phyloP scores from a whole-genome alignment of 2,329 filamentous ascomycete species.

The Scedosporium dehoogii region DNA sequence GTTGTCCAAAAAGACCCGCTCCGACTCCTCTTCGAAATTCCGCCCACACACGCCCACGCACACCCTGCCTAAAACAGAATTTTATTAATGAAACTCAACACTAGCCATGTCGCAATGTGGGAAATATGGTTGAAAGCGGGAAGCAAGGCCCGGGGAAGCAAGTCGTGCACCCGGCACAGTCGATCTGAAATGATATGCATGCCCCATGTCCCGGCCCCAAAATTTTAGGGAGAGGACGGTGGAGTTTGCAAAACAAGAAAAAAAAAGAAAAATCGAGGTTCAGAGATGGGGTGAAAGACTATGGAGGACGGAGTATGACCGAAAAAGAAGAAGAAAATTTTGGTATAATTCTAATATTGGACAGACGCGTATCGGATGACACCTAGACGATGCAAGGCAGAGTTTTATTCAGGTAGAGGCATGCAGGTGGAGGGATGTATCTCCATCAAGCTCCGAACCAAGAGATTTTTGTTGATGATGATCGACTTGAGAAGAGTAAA shows the following conservation, averaged over 20 bases:
- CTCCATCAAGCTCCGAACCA: neutral
- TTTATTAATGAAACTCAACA: conserved; percentile 4
- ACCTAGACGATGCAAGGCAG: neutral
- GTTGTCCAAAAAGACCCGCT: neutral
- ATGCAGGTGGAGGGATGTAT: neutral
- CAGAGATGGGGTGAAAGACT: neutral
- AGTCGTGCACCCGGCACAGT: conserved; percentile 4
- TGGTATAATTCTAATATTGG: neutral
- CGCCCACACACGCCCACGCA: neutral
- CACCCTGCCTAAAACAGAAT: neutral
- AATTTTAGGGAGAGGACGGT: neutral
- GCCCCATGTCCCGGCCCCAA: neutral
- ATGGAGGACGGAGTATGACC: too few species aligned
- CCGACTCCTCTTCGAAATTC: neutral
- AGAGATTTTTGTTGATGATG: too few species aligned
- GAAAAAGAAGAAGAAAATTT: too few species aligned
- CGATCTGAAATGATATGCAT: conserved; percentile 6
- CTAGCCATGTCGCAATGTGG: conserved; percentile 2
- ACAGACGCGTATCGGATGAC: neutral
- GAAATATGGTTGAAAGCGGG: conserved; percentile 6
- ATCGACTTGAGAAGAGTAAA: too few species aligned
- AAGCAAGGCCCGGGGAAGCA: conserved; percentile 9
- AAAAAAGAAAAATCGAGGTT: neutral
- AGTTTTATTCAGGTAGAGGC: neutral
- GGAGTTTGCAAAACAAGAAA: neutral